phyloP scores from a whole-genome alignment of 2,329 filamentous ascomycete genomes.

The Alternaria ventricosa region DNA sequence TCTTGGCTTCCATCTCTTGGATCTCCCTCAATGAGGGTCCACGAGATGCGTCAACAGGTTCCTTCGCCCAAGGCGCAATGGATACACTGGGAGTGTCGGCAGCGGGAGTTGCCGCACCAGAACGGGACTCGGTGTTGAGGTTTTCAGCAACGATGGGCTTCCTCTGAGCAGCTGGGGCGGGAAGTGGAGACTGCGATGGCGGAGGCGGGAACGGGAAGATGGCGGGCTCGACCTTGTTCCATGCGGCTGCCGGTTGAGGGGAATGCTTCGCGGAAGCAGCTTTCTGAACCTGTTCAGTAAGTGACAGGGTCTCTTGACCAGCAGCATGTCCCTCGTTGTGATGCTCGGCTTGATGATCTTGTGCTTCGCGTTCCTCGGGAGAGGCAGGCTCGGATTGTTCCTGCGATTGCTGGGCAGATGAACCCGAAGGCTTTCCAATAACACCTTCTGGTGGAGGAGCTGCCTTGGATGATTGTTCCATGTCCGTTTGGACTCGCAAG shows the following conservation, averaged over 20 bases:
- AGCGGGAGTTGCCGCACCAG: conserved; percentile 78
- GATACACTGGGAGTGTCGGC: conserved; percentile 71
- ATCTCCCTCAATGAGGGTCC: conserved; percentile 96
- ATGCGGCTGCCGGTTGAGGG: conserved; percentile 61
- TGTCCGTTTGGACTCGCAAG: conserved; percentile 75
- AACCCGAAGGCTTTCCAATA: conserved; percentile 40
- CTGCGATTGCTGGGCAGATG: conserved; percentile 31
- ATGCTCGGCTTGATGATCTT: conserved; percentile 20
- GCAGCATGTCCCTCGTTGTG: conserved; percentile 12
- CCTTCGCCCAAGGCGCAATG: conserved; percentile 93
- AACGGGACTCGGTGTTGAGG: conserved; percentile 68
- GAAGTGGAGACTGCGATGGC: conserved; percentile 79
- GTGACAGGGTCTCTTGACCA: conserved; percentile 66
- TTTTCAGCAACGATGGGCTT: conserved; percentile 84
- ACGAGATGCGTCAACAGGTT: conserved; percentile 73
- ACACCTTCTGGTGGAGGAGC: conserved; percentile 43
- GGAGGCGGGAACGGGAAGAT: conserved; percentile 81
- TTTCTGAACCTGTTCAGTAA: conserved; percentile 86
- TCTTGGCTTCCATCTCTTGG: conserved; percentile 91
- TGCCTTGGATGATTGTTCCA: conserved; percentile 47
- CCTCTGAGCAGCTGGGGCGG: conserved; percentile 87
- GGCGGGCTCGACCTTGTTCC: conserved; percentile 70
- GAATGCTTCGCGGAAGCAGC: conserved; percentile 68
- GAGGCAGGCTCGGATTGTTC: conserved; percentile 26
- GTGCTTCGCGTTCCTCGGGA: conserved; percentile 24